Conservation (phyloP, 768 basidiomycete genomes). For the Serendipita sp. region DNA sequence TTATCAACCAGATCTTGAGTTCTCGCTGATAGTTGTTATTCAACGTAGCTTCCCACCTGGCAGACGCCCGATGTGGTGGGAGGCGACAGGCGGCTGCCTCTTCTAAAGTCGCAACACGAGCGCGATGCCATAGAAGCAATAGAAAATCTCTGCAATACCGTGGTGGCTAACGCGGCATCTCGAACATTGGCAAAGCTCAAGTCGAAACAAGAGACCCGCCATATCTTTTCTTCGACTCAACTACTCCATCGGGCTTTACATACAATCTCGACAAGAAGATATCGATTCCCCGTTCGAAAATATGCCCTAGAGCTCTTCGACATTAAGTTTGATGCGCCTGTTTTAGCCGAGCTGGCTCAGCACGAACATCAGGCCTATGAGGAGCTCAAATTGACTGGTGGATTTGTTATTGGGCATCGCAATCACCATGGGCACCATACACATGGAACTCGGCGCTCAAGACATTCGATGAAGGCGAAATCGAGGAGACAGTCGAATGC, state of each 20-base stretch:
- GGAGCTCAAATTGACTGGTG: constrained; percentile 23
- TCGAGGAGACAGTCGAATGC: neutral
- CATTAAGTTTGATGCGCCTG: constrained; percentile 50
- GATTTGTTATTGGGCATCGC: constrained; percentile 32
- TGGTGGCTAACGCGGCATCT: constrained; percentile 89
- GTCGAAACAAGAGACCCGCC: constrained; percentile 54
- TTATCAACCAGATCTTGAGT: neutral
- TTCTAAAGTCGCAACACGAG: constrained; percentile 54
- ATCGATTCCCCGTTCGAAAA: constrained; percentile 78
- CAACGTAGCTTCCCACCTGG: constrained; percentile 58
- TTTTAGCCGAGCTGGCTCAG: constrained; percentile 35
- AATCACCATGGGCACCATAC: constrained; percentile 14
- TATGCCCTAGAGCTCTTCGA: constrained; percentile 91
- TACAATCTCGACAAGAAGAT: constrained; percentile 76
- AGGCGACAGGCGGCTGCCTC: constrained; percentile 33
- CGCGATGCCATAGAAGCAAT: constrained; percentile 77
- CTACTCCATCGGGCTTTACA: constrained; percentile 77
- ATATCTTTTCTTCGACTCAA: constrained; percentile 58
- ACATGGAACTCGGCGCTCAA: constrained; percentile 9
- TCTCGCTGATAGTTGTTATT: constrained; percentile 1
- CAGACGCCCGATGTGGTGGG: constrained; percentile 19
- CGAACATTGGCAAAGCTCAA: constrained; percentile 79
- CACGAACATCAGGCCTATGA: neutral
- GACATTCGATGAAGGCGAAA: constrained; percentile 10
- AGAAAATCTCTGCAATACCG: constrained; percentile 86